Base-by-base conservation (phyloP, 1,284 basidiomycete species). In the Puccinia sorghi region DNA sequence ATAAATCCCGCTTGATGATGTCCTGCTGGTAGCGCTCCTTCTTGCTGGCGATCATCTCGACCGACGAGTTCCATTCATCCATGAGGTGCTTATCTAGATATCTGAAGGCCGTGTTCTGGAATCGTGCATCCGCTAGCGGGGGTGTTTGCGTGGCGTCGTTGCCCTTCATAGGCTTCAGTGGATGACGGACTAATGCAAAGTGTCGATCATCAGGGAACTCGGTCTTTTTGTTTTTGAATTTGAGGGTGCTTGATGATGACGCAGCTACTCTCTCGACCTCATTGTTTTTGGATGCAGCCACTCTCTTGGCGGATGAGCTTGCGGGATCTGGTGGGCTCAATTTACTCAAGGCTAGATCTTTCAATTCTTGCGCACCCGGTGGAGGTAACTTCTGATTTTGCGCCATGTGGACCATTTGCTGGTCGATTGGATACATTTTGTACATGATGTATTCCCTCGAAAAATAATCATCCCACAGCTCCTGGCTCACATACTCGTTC, bases 381-480 rank as follows among this genome's bases (percentile, higher is more conserved):
- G 15, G 5, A 13, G 20, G 11, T 5, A 8, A 52, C 20, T 22
- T 56, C 8, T 25, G 22, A 6, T 56, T 22, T 43, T 43, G 2
- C 6, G n/a, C 41, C 20, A 25, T 11, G 8, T 50, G 9, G 48
- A 4, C 48, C 4, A 50, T 46, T 46, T 46, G 48, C 4, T 50
- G 8, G 17, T 64, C 37, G 13, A 27, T 56, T 17, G 54, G 25
- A 17, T 5, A 52, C 4, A 52, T 17, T 52, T 17, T 52, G 50
- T 52, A 56, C n/a, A 22, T 4, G 25, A 27, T 25, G 54, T 56
- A 25, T 64, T 64, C 61, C 9, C 37, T 43, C 20, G 39, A 43
- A 39, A 64, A 64, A 46, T 64, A 46, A 43, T 43, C 61, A 6
- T 64, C n/a, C 61, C 61, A 64, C 7, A 64, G 20, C 13, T 25